Conservation (phyloP, 768 basidiomycete species). For the Phlebiopsis flavidoalba region DNA sequence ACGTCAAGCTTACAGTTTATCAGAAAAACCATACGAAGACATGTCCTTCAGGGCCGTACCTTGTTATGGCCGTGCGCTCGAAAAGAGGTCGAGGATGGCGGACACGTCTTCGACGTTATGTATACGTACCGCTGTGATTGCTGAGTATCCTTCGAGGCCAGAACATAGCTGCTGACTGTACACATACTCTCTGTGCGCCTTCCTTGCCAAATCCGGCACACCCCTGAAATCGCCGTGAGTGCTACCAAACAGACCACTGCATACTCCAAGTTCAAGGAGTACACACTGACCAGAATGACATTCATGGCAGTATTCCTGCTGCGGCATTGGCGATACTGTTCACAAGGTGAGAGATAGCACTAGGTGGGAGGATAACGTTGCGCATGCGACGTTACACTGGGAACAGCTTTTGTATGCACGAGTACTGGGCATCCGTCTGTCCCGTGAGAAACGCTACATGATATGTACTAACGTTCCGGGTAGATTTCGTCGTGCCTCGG, state of each 20-base stretch:
- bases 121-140: slow-evolving; percentile 31
- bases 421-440: too few species aligned
- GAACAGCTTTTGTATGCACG: too few species aligned
- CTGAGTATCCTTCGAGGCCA: too few species aligned
- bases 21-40: not conserved
- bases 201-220: slow-evolving; percentile 51
- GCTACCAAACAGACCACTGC: not conserved
- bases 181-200: slow-evolving; percentile 36
- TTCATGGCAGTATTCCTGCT: slow-evolving; percentile 41
- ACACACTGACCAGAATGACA: slow-evolving; percentile 42
- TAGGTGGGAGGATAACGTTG: too few species aligned
- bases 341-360: too few species aligned
- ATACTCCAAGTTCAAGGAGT: not conserved
- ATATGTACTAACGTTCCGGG: too few species aligned
- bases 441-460: too few species aligned
- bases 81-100: slow-evolving; percentile 48
- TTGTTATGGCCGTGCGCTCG: slow-evolving; percentile 48
- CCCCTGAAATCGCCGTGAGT: slow-evolving; percentile 22
- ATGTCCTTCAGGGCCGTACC: slow-evolving; percentile 19
- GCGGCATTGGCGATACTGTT: not conserved
- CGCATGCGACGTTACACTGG: too few species aligned
- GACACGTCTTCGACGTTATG: slow-evolving; percentile 43
- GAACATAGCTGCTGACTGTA: too few species aligned
- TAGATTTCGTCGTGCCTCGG: too few species aligned
- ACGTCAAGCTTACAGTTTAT: slow-evolving; percentile 24